Base-by-base conservation (phyloP, 257 asterid species). In the Nicotiana tabacum region DNA sequence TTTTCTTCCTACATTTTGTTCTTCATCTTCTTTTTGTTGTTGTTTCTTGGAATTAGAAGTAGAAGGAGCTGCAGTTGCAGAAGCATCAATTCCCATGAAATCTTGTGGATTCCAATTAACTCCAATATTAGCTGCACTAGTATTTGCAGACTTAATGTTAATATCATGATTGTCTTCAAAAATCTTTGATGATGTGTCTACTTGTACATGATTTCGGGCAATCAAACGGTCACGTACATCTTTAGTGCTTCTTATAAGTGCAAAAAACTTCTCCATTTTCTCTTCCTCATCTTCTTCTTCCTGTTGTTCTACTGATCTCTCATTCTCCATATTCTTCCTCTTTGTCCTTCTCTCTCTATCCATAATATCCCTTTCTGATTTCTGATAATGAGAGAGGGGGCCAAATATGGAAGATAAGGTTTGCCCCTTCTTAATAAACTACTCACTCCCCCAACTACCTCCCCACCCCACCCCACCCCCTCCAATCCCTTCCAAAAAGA, bases 221-320 rank as follows among this genome's bases (percentile, higher is more conserved):
- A 62, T 8, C 83, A 86, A 30, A 1, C 85, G 78, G 9, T 82
- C 84, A 32, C 85, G 65, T n/a, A 87, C 69, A 9, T 81, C 84
- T 37, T 78, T 78, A 0, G 80, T 77, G 48, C 85, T 85, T 72
- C 85, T 83, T 1, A 87, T 65, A 46, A 83, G 62, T 60, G 86
- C 88, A 76, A 81, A 87, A 77, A 87, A 87, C 66, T 37, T 81
- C 1, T 85, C 90, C 30, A 87, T 82, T 78, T 85, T 83, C 32
- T 78, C 83, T 15, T 87, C 88, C 24, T 87, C 88, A n/a, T 81
- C 72, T 17, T 85, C 88, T 18, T 82, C 82, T 74, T 55, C 86
- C 17, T 74, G 79, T 9, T 4, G 46, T 32, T 21, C 21, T 43
- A 6, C 70, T 84, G 60, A 83, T 77, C 85, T 86, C 83, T 86